Base-by-base conservation (phyloP, 139 green algal genomes). In the Chlorella sp. region DNA sequence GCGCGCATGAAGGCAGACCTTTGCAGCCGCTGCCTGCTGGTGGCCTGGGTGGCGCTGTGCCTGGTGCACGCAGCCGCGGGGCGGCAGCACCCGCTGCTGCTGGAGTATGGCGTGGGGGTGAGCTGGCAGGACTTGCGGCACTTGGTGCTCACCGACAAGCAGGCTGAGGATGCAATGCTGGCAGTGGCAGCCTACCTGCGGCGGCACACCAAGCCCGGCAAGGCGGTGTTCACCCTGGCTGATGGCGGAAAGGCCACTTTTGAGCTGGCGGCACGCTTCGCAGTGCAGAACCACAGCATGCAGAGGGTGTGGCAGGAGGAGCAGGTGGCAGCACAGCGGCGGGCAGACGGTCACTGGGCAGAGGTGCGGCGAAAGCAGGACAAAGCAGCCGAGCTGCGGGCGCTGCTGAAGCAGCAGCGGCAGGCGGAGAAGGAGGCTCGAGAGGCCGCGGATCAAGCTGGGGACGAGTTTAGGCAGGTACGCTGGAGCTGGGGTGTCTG, bases 11-110 rank as follows among this genome's bases (percentile, higher is more conserved):
- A 87, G 4, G 83, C 85, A 39, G 91, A 93, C 70, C 87, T 91
- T 20, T 87, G 84, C 84, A 90, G 87, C 86, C 83, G 89, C 28
- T 69, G 89, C 81, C 0, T 87, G 38, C 82, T 93, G 69, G 79
- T 92, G 47, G 68, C 70, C 63, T 94, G 89, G 89, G 63, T 82
- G 13, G 86, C 80, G 0, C 89, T 88, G 78, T 94, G 91, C 88
- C 39, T 90, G 0, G 70, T 57, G 17, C 70, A 87, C 36, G 62
- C 74, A 0, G 76, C 82, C 13, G 63, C 73, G 0, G 16, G 5
- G 12, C 25, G 32, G 51, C 38, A 68, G 63, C 83, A 88, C 44
- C 57, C 81, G 12, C 13, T 79, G 5, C 72, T 91, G 21, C 30
- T 13, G 20, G 26, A 20, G 7, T 93, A 88, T 34, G 76, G 83